Base-by-base conservation (phyloP, 2,329 filamentous ascomycete genomes). In the Phaeosphaeriaceae sp. region DNA sequence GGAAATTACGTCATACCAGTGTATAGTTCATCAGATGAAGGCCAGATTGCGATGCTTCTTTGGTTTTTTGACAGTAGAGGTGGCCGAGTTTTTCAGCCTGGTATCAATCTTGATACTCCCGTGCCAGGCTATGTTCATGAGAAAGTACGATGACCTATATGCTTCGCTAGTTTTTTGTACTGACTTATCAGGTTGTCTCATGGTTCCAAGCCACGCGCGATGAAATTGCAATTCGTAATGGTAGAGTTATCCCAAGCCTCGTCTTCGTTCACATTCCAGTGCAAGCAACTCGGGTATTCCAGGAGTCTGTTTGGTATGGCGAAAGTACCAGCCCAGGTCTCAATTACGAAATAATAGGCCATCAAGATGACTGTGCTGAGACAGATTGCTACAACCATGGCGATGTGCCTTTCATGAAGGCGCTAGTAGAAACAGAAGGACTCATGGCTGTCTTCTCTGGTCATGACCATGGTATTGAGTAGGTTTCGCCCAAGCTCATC, bases 51-150 rank as follows among this genome's bases (percentile, higher is more conserved):
- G 46, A 80, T 83, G 6, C 58, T 90, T 0, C 74, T 91, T 1
- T 91, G 87, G 85, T 90, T 90, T 72, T 89, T 91, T 60, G 88
- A 90, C 61, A 69, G 64, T 48, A 67, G 58, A 35, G 66, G 65
- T 38, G 68, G 67, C 2, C 54, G 49, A 11, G 46, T 51, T 16
- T 66, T 58, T 29, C 48, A 67, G 17, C 50, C 55, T 7, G 46
- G 38, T 2, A 58, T 60, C 1, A 35, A 54, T 20, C 34, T 38
- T 0, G 57, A 64, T 8, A 46, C 59, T 7, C 33, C 52, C 0
- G 47, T 63, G 1, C 35, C 33, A 0, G 48, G 54, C 18, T 66
- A 54, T 49, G 66, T 70, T 0, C 58, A 64, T 30, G 46, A 61
- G 12, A 57, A 63, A 48, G 67, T 68, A 43, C 36, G 36, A 16